Evolutionary conservation across 345 rosid species (phyloP), one percentile per base, ranked within the genome.

Genomic region (Ailanthus altissimus): DNA sequence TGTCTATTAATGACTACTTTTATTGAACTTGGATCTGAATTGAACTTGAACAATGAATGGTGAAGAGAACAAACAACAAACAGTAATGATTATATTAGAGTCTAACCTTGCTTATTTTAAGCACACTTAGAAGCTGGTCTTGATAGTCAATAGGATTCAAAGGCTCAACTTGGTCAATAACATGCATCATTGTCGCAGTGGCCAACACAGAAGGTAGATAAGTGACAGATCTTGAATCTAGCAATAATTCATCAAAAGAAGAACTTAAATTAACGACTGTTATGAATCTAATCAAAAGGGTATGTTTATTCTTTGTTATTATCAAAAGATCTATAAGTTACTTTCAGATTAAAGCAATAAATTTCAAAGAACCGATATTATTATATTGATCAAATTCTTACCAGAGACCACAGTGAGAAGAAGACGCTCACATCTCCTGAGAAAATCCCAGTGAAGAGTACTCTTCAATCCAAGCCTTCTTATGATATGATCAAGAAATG

Each of bases 191-290:
- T 54, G 94, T 87, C 4, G 99, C 93, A 47, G 99, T 79, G 20
- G 98, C 99, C 81, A 92, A 78, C 36, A 86, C 91, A 51, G 97
- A 92, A 45, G 99, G 98, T 8, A 86, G 89, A 86, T 84, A 88
- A 6, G 81, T 74, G 84, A 86, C 83, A 74, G 81, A 90, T 90
- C 97, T 87, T 36, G 86, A 80, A 86, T 96, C 99, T 96, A 83
- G 28, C 65, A 70, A 18, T 11, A 74, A 63, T 14, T 14, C 58
- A 57, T 25, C 75, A 70, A 68, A 46, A 60, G 32, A 59, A 20
- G 40, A 79, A 73, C 12, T 5, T 42, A 45, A 58, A 23, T 51
- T 14, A 54, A 2, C 20, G 6, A 26, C 8, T 46, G 6, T 38
- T 18, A 20, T 58, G 72, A 62, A 18, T 59, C 26, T 50, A 70